A percentile compares a stretch with the other conserved stretches of the same genome.
phyloP scores from a whole-genome alignment of 1,284 basidiomycete genomes.

The Puccinia novopanici region DNA sequence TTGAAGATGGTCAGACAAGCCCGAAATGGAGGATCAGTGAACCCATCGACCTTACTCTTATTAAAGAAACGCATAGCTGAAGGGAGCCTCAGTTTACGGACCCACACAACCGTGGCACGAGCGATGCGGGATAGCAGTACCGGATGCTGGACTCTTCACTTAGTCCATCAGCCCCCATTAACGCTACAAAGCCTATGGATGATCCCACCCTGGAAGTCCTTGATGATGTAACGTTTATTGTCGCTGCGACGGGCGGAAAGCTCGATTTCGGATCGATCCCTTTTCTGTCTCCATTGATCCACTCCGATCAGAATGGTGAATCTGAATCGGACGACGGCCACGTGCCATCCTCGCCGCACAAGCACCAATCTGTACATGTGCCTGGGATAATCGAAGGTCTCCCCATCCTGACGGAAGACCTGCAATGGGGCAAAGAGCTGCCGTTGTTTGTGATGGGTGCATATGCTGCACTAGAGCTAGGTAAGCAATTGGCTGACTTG shows the following conservation, averaged over 20 bases:
- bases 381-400: slow-evolving; percentile 45
- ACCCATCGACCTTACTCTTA: slow-evolving; percentile 41
- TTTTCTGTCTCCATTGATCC: slow-evolving; percentile 33
- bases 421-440: slow-evolving; percentile 42
- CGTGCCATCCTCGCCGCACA: neutral
- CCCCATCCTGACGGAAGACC: slow-evolving; percentile 36
- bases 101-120: slow-evolving; percentile 33
- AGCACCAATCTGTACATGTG: neutral
- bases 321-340: no score
- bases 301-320: neutral
- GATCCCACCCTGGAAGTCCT: neutral
- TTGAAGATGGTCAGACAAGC: slow-evolving; percentile 43
- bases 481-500: slow-evolving; percentile 20
- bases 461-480: slow-evolving; percentile 46
- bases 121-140: slow-evolving; percentile 38
- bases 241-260: slow-evolving; percentile 46
- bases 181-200: neutral
- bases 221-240: slow-evolving; percentile 37
- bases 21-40: slow-evolving; percentile 49
- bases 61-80: slow-evolving; percentile 42
- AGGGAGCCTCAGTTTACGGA: slow-evolving; percentile 34
- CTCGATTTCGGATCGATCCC: slow-evolving; percentile 39
- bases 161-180: slow-evolving; percentile 8
- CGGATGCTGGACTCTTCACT: slow-evolving; percentile 38
- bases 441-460: slow-evolving; percentile 50